Percentiles rank a stretch among this genome's conserved stretches.
phyloP scores from a whole-genome alignment of 2,329 filamentous ascomycete species.

The Epichloe sylvatica region DNA sequence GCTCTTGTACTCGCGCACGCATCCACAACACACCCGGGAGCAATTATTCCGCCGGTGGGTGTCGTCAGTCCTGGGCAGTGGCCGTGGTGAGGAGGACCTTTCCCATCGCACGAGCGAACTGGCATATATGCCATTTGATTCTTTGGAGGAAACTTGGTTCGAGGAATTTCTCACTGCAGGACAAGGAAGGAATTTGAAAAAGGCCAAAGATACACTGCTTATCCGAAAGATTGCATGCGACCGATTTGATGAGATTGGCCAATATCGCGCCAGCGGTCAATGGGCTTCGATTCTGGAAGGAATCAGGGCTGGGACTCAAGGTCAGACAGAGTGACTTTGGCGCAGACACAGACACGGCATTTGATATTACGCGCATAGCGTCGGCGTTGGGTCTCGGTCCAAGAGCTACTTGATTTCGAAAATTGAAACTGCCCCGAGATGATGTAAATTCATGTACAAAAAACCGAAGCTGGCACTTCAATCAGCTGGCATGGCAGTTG shows the following conservation, averaged over 20 bases:
- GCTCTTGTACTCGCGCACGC: constrained; percentile 56
- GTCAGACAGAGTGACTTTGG: constrained; percentile 15
- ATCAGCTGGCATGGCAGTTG: too few species aligned
- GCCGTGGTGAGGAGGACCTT: constrained; percentile 23
- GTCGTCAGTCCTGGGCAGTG: constrained; percentile 36
- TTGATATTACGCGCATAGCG: neutral
- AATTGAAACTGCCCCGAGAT: neutral
- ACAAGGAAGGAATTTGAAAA: constrained; percentile 48
- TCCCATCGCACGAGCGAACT: constrained; percentile 53
- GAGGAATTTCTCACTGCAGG: constrained; percentile 52
- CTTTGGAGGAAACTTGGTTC: constrained; percentile 60
- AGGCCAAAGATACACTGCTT: constrained; percentile 58
- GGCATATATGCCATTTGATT: constrained; percentile 56
- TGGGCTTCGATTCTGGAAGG: constrained; percentile 39
- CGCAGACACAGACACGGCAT: neutral
- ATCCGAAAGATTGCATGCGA: constrained; percentile 60
- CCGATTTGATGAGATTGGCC: constrained; percentile 34
- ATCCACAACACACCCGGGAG: constrained; percentile 46
- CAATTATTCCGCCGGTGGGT: constrained; percentile 55
- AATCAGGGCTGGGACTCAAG: constrained; percentile 31
- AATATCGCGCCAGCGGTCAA: constrained; percentile 28
- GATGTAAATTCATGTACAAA: neutral
- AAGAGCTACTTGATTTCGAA: too few species aligned
- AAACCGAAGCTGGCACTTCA: too few species aligned
- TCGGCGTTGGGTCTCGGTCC: neutral